Evolutionary conservation across 2,329 filamentous ascomycete genomes (phyloP).

Genomic region (Microsporum ferrugineum): DNA sequence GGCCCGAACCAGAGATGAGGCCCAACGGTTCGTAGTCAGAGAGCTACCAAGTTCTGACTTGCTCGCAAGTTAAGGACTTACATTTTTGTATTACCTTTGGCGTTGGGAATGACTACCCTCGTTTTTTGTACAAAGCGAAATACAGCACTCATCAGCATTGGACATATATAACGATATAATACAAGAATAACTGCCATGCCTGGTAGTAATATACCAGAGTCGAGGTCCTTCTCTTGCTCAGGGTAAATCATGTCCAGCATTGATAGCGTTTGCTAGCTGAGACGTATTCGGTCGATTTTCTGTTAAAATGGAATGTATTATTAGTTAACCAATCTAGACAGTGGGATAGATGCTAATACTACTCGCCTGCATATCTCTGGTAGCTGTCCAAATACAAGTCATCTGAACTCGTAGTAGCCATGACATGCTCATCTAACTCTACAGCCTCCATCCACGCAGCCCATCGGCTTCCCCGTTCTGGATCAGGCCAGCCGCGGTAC

Average conservation of each 20-base stretch:
- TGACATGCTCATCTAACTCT: slow-evolving; percentile 51
- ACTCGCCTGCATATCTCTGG: slow-evolving; percentile 48
- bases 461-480: slow-evolving; percentile 54
- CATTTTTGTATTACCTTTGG: background rate
- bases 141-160: background rate
- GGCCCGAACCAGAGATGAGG: too few species aligned
- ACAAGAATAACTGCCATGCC: background rate
- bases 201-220: background rate
- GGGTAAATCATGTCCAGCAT: slow-evolving; percentile 44
- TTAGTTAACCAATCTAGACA: slow-evolving; percentile 3
- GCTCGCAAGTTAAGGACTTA: background rate
- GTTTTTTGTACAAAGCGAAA: background rate
- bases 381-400: slow-evolving; percentile 58
- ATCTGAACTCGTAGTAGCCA: slow-evolving; percentile 55
- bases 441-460: slow-evolving; percentile 59
- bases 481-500: slow-evolving; percentile 55
- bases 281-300: slow-evolving; percentile 51
- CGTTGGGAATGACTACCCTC: too few species aligned
- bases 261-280: slow-evolving; percentile 48
- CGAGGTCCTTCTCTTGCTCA: slow-evolving; percentile 20
- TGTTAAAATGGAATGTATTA: slow-evolving; percentile 15
- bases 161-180: background rate
- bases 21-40: too few species aligned
- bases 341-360: background rate
- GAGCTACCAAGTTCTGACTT: background rate